phyloP scores from a whole-genome alignment of 2,329 filamentous ascomycete genomes.

The Davidsoniella virescens region DNA sequence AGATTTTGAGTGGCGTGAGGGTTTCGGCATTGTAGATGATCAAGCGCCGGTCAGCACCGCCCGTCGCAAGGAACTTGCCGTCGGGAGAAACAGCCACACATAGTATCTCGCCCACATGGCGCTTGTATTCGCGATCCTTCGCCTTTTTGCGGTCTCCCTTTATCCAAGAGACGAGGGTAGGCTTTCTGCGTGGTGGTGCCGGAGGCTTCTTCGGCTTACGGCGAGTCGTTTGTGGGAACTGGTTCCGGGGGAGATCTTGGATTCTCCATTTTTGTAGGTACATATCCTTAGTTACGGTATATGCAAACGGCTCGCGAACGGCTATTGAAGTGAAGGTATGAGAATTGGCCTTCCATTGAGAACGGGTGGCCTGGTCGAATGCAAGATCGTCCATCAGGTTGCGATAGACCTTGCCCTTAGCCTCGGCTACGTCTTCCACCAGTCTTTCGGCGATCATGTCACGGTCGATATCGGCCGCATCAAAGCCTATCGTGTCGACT shows the following conservation, averaged over 20 bases:
- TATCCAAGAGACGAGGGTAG: conserved; percentile 44
- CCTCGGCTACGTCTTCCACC: conserved; percentile 81
- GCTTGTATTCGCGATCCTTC: conserved; percentile 50
- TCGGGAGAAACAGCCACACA: conserved; percentile 76
- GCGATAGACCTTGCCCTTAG: conserved; percentile 78
- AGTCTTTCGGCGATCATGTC: conserved; percentile 83
- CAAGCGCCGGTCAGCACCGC: conserved; percentile 67
- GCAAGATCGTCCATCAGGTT: conserved; percentile 59
- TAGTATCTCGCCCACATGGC: conserved; percentile 68
- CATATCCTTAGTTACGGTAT: conserved; percentile 77
- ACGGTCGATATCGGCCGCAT: conserved; percentile 82
- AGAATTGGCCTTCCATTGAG: conserved; percentile 64
- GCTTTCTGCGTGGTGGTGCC: conserved; percentile 43
- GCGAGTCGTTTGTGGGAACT: conserved; percentile 41
- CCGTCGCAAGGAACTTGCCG: conserved; percentile 80
- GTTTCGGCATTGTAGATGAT: conserved; percentile 77
- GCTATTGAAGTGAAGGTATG: conserved; percentile 66
- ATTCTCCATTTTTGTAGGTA: conserved; percentile 81
- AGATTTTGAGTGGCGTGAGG: conserved; percentile 63
- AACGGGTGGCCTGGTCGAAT: conserved; percentile 49
- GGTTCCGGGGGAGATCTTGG: conserved; percentile 45
- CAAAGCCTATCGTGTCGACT: conserved; percentile 62
- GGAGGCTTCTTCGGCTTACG: conserved; percentile 41
- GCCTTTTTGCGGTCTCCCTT: conserved; percentile 45
- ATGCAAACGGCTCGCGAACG: conserved; percentile 62